These are phyloP conservation scores for Paramecium biaurelia DNA, from an alignment of 73 alveolate species.

Conservation along the genomic window DNA sequence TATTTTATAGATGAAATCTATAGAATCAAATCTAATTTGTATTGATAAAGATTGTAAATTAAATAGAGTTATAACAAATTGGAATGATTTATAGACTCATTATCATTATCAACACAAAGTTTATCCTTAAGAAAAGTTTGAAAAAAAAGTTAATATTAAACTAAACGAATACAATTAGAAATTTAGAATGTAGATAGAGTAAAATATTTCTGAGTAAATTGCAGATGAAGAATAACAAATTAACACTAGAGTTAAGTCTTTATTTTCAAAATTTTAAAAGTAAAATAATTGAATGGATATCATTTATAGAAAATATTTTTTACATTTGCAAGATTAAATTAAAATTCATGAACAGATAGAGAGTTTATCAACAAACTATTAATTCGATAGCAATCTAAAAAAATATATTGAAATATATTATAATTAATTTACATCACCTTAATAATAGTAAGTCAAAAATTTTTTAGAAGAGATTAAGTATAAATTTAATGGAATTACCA, in stretches of 20 bases:
- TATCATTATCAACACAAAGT: neutral
- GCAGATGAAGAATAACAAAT: neutral
- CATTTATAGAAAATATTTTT: neutral
- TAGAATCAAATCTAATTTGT: neutral
- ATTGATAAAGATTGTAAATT: neutral
- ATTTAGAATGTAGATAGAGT: neutral
- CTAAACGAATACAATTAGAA: neutral
- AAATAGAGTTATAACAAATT: neutral
- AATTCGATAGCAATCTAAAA: neutral
- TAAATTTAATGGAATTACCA: neutral
- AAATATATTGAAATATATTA: neutral
- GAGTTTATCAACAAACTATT: neutral
- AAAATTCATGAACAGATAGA: neutral
- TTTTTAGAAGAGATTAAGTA: neutral
- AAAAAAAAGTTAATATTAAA: neutral
- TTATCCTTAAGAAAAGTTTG: neutral
- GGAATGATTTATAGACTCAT: neutral
- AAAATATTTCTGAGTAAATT: neutral
- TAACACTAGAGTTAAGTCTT: neutral
- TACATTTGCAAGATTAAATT: neutral
- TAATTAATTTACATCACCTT: neutral
- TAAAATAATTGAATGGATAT: neutral
- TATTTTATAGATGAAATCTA: neutral
- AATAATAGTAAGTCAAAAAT: neutral
- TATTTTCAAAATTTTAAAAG: neutral